Base-by-base conservation (phyloP, 106 monocot species). In the Triglochin maritima region DNA sequence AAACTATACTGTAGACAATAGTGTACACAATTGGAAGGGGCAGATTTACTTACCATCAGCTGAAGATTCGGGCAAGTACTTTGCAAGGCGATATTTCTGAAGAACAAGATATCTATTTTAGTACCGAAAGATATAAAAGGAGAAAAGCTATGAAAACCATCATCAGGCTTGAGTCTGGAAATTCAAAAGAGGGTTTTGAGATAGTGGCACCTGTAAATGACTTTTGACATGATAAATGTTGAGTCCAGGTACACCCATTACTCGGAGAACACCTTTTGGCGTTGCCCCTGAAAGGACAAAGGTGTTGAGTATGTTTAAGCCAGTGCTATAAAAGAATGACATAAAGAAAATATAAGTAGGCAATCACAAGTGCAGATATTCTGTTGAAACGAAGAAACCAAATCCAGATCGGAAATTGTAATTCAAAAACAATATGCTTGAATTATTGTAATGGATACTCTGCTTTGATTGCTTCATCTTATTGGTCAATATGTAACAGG, bases 191-290 rank as follows among this genome's bases (percentile, higher is more conserved):
- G 49, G 14, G 6, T 64, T 17, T 64, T 45, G 47, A 11, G 12
- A 64, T 14, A 64, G 49, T 3, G 44, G 13, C 15, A 64, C 90
- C 83, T 90, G 90, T 78, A 90, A 80, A 80, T 90, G 90, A 69
- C 90, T 90, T 68, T 90, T 90, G 53, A 90, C 90, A 58, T 90
- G 90, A 80, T 90, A 90, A 44, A 90, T 90, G 64, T 86, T 86
- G 16, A 90, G 81, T 17, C 90, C 86, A 17, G 90, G 79, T 12
- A 90, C 86, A 73, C 79, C 86, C 86, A 90, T 90, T 62, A 90
- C 77, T 69, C 79, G 84, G 9, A 90, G 63, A 69, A 86, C 90
- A 51, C 90, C 86, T 81, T 90, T 90, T 13, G 90, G 90, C 62
- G 90, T 90, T 50, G 90, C 90, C 75, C 86, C 90, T 90, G 72